These are phyloP conservation scores for Lupinus albus DNA, from an alignment of 306 rosid species.

Conservation along the genomic window DNA sequence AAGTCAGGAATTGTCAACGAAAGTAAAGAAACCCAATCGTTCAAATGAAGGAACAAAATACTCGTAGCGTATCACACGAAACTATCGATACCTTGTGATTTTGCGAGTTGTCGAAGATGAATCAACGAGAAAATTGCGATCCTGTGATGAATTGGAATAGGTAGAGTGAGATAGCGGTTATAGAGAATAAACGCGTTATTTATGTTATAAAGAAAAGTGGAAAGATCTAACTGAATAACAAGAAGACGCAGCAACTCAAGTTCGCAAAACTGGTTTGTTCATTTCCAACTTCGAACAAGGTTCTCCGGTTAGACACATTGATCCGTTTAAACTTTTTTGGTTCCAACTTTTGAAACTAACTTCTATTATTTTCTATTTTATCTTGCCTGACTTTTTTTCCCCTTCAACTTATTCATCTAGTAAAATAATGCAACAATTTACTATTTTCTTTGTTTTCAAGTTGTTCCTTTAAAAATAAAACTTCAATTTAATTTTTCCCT, in stretches of 20 bases:
- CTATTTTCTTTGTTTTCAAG: too few relatives aligned
- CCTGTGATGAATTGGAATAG: neutral
- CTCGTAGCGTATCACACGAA: neutral
- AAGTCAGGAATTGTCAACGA: slow-evolving; percentile 25
- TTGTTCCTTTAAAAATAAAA: too few relatives aligned
- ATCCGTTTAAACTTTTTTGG: too few relatives aligned
- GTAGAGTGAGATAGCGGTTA: neutral
- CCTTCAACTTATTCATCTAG: too few relatives aligned
- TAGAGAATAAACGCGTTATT: neutral
- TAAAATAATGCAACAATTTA: too few relatives aligned
- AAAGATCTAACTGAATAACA: slow-evolving; percentile 21
- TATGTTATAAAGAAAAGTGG: neutral
- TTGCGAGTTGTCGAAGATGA: neutral
- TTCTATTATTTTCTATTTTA: neutral
- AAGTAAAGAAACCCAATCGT: slow-evolving; percentile 44
- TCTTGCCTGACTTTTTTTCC: neutral
- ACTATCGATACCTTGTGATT: neutral
- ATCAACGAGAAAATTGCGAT: neutral
- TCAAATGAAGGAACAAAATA: slow-evolving; percentile 20
- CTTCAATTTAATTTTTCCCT: too few relatives aligned
- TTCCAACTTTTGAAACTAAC: neutral
- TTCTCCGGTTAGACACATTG: too few relatives aligned
- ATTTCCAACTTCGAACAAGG: neutral
- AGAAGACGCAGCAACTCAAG: neutral
- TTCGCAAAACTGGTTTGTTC: neutral